A percentile compares a stretch with the other conserved stretches of the same genome.
These are phyloP conservation scores for Nicotiana tomentosiformis DNA, from an alignment of 257 asterid species.

Conservation along the genomic window DNA sequence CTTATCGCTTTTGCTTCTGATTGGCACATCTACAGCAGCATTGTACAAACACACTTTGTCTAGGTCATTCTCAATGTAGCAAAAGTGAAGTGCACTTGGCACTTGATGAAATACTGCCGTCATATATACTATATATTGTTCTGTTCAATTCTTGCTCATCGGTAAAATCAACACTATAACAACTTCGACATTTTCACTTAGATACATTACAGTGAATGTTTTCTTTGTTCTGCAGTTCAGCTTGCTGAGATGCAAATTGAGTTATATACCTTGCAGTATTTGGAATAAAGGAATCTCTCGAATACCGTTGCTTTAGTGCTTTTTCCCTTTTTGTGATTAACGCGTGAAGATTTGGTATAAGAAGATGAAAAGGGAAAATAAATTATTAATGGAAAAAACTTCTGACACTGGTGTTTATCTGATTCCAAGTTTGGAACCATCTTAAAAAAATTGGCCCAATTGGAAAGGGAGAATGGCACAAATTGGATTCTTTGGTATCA, in stretches of 20 bases:
- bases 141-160: neutral
- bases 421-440: neutral
- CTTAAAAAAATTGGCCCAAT: neutral
- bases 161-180: neutral
- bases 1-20: conserved; percentile 4
- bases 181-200: neutral
- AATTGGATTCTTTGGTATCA: too few relatives aligned
- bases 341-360: neutral
- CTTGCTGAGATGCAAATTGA: neutral
- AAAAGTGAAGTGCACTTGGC: neutral
- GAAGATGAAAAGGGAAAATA: neutral
- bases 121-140: neutral
- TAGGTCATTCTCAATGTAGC: conserved; percentile 4
- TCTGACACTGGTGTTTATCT: neutral
- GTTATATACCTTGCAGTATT: neutral
- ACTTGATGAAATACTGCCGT: conserved; percentile 24
- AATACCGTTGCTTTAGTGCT: conserved; percentile 5
- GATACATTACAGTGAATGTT: neutral
- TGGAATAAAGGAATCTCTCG: neutral
- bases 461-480: neutral
- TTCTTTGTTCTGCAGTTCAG: neutral
- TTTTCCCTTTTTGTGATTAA: neutral
- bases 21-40: conserved; percentile 1
- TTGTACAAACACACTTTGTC: conserved; percentile 1
- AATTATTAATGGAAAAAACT: neutral